Evolutionary conservation across 2,329 filamentous ascomycete species (phyloP).

Genomic region (Pseudogymnoascus sp.): DNA sequence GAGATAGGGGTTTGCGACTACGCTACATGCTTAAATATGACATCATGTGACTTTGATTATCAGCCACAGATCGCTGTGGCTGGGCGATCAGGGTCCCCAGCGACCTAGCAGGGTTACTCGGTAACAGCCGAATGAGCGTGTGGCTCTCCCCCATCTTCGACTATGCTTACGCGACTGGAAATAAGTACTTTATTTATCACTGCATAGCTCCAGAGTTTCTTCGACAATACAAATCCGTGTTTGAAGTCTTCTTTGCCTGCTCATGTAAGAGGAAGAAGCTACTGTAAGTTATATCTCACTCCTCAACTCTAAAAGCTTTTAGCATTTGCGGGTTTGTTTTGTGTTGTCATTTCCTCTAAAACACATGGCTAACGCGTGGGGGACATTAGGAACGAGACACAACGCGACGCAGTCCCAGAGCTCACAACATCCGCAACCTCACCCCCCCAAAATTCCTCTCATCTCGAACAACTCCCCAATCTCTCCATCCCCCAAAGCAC

Average conservation of each 20-base stretch:
- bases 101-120: constrained; percentile 2
- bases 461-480: not conserved
- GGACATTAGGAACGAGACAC: not conserved
- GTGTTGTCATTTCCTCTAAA: not conserved
- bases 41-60: not conserved
- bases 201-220: not conserved
- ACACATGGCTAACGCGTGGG: constrained; percentile 2
- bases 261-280: not conserved
- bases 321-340: not conserved
- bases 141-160: not conserved
- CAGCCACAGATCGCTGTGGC: constrained; percentile 3
- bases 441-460: not conserved
- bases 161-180: not conserved
- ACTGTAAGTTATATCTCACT: not conserved
- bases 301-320: not conserved
- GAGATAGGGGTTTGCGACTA: not conserved
- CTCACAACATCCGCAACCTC: not conserved
- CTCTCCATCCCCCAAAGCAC: not conserved
- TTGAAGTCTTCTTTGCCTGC: not conserved
- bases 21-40: not conserved
- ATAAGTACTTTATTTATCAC: not conserved
- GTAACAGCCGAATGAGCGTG: constrained; percentile 3
- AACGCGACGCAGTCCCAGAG: not conserved
- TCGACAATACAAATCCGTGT: not conserved
- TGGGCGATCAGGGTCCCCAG: not conserved